Conservation (phyloP, 179 eudicot species). For the Actinidia arguta region DNA sequence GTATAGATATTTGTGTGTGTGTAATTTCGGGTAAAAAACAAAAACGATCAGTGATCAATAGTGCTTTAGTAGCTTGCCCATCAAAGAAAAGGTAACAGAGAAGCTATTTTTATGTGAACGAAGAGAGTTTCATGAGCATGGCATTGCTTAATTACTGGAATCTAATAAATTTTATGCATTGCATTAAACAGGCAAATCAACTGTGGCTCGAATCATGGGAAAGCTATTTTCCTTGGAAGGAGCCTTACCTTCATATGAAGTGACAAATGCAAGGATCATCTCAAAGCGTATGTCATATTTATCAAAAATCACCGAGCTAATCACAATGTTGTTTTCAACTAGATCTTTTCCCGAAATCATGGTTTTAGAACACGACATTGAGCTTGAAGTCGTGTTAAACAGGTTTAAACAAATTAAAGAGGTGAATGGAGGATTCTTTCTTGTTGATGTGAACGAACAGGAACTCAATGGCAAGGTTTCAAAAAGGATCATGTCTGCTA, state of each 20-base stretch:
- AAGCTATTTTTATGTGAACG: too few relatives aligned
- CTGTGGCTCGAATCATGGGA: slow-evolving; percentile 28
- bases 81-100: too few relatives aligned
- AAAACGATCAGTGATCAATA: too few relatives aligned
- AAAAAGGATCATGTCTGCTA: slow-evolving; percentile 10
- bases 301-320: too few relatives aligned
- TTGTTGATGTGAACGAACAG: slow-evolving; percentile 9
- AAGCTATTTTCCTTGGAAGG: slow-evolving; percentile 24
- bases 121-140: not conserved
- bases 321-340: too few relatives aligned
- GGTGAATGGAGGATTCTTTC: slow-evolving; percentile 16
- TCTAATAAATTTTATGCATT: not conserved
- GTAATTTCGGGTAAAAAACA: too few relatives aligned
- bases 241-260: slow-evolving; percentile 13
- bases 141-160: too few relatives aligned
- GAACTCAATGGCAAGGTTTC: not conserved
- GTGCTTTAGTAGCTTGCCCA: too few relatives aligned
- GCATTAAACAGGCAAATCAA: slow-evolving; percentile 25
- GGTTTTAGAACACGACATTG: too few relatives aligned
- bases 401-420: slow-evolving; percentile 17
- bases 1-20: too few relatives aligned
- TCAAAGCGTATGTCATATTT: not conserved
- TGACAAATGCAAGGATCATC: slow-evolving; percentile 20
- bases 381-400: too few relatives aligned
- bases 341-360: too few relatives aligned